Base-by-base conservation (phyloP, 805 yeast species). In the Myxozyma mucilagina region DNA sequence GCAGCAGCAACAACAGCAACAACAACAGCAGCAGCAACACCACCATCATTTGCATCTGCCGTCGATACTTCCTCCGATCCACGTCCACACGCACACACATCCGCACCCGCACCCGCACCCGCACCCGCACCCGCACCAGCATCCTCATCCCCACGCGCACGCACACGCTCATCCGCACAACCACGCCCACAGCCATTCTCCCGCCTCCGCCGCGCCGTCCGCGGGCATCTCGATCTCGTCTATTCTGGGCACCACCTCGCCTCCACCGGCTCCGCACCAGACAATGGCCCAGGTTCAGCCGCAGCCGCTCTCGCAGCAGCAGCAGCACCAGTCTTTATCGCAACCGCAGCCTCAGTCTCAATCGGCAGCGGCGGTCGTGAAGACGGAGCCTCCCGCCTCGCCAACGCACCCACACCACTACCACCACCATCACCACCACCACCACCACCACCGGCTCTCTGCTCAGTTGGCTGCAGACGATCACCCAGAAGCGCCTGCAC, bases 141-240 rank as follows among this genome's bases (percentile, higher is more conserved):
- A 48, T 24, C 48, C 42, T 38, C 55, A 56, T 44, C 14, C 18
- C 11, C 54, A 49, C 44, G 34, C 39, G 29, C 58, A 31, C 56
- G 20, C 56, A 55, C 18, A 16, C 38, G 20, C 60, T 48, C 18
- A 43, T 42, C 6, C 38, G 60, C 29, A 53, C 29, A 24, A 24
- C 4, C 29, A 24, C 29, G 29, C 29, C 4, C 29, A 60, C 39
- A 48, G 51, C 6, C 60, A 57, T 7, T 57, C 57, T 18, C 57
- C 47, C 16, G 55, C 49, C 14, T 60, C 53, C 50, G 29, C 39
- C 16, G 38, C 45, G 14, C 36, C 45, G 24, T 45, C 50, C 38
- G 6, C 48, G 14, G 60, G 64, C 41, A 61, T 61, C 57, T 61
- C 65, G n/a, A 61, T 61, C 42, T 61, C 65, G 20, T 61, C 65